phyloP scores from a whole-genome alignment of 2,329 filamentous ascomycete genomes.

The Coniosporium tulheliwenetii region DNA sequence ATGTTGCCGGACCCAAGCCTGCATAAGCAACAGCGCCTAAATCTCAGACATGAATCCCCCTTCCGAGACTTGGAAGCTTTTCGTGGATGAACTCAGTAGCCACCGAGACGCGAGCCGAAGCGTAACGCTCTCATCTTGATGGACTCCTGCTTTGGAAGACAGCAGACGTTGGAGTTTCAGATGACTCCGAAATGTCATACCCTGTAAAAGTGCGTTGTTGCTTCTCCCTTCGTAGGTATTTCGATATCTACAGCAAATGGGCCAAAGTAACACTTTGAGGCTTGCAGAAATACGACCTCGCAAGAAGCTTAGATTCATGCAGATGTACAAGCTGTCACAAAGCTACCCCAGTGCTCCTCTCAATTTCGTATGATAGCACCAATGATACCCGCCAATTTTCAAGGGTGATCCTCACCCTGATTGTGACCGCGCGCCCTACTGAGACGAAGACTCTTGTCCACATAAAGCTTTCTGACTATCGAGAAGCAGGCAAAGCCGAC shows the following conservation, averaged over 20 bases:
- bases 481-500: slow-evolving; percentile 72
- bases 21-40: slow-evolving; percentile 30
- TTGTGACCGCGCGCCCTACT: slow-evolving; percentile 6
- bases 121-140: not conserved
- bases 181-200: not conserved
- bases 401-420: slow-evolving; percentile 2
- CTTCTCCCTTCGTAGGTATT: no score
- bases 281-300: not conserved
- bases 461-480: slow-evolving; percentile 61
- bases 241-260: no score
- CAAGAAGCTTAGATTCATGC: not conserved
- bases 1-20: slow-evolving; percentile 82
- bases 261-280: no score
- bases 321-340: not conserved
- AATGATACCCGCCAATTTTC: not conserved
- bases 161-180: not conserved
- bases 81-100: no score
- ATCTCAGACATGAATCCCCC: no score
- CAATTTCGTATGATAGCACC: not conserved
- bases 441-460: slow-evolving; percentile 77
- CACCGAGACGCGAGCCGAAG: no score
- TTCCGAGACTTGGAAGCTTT: no score
- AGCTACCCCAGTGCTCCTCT: not conserved
- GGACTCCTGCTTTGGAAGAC: not conserved
- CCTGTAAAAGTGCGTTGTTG: no score